phyloP scores from a whole-genome alignment of 495 filamentous ascomycete genomes.

The Penicillium canescens region DNA sequence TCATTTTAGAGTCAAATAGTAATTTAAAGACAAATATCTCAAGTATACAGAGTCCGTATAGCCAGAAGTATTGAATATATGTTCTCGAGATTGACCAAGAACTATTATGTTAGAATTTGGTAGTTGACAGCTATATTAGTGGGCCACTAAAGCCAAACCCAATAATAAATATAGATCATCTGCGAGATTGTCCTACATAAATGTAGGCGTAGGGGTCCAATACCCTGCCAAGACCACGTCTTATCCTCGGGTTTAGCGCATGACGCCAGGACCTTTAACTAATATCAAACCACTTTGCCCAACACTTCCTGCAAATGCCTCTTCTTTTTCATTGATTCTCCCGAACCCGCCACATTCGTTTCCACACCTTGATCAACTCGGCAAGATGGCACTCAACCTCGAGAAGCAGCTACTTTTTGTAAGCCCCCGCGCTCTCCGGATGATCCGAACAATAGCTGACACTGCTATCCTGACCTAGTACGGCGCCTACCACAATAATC shows the following conservation, averaged over 20 bases:
- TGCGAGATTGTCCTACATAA: too few species aligned
- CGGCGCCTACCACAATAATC: conserved; percentile 89
- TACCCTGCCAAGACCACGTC: conserved; percentile 4
- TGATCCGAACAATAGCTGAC: conserved; percentile 21
- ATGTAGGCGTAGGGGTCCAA: not conserved
- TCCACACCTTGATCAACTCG: not conserved
- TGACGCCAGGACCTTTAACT: conserved; percentile 14
- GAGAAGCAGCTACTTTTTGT: conserved; percentile 81
- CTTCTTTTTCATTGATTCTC: not conserved
- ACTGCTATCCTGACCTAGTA: conserved; percentile 59
- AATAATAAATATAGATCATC: not conserved
- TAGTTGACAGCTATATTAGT: too few species aligned
- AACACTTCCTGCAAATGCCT: conserved; percentile 2
- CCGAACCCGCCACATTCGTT: conserved; percentile 1
- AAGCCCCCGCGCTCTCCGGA: conserved; percentile 33
- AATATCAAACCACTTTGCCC: conserved; percentile 3
- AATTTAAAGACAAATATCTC: too few species aligned
- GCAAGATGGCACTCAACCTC: conserved; percentile 69
- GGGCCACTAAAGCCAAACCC: too few species aligned
- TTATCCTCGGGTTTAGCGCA: conserved; percentile 16
- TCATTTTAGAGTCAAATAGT: too few species aligned
- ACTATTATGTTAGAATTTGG: too few species aligned
- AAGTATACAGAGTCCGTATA: too few species aligned
- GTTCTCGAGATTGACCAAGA: too few species aligned
- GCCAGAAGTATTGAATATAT: too few species aligned